Evolutionary conservation across 495 filamentous ascomycete genomes (phyloP).

Genomic region (Neurospora sp.): DNA sequence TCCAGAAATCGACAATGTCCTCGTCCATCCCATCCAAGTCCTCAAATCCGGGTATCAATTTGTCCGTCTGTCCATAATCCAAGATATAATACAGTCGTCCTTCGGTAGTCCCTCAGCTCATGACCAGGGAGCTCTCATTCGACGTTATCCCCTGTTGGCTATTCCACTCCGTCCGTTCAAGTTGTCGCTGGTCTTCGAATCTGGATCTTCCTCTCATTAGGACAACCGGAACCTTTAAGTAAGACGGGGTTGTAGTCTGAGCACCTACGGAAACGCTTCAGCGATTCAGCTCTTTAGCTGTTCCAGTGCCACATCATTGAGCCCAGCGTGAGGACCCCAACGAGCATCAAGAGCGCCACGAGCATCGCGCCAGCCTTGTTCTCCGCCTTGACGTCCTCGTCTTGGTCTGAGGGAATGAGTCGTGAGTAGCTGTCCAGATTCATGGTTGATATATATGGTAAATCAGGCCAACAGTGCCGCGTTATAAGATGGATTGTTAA

Average conservation of each 20-base stretch:
- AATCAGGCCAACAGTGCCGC: neutral
- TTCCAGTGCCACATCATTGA: neutral
- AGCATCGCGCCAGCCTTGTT: neutral
- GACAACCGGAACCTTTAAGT: neutral
- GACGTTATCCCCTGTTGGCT: neutral
- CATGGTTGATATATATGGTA: slow-evolving; percentile 6
- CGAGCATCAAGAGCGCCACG: slow-evolving; percentile 2
- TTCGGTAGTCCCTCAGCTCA: neutral
- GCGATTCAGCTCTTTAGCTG: neutral
- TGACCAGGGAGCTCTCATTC: neutral
- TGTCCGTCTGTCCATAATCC: neutral
- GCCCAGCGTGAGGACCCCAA: neutral
- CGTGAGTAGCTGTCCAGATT: slow-evolving; percentile 20
- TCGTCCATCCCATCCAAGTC: neutral
- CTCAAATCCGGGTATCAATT: neutral
- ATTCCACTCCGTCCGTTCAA: neutral
- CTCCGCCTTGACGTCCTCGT: slow-evolving; percentile 4
- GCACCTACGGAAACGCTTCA: too few relatives aligned
- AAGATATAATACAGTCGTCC: neutral
- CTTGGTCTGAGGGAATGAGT: slow-evolving; percentile 16
- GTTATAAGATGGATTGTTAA: neutral
- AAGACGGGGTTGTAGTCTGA: too few relatives aligned
- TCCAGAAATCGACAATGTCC: neutral
- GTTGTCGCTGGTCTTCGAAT: neutral
- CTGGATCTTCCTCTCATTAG: neutral